Percentiles rank a stretch among this genome's conserved stretches.
These are phyloP conservation scores for Torulaspora quercuum DNA, from an alignment of 805 yeast genomes.

Conservation along the genomic window DNA sequence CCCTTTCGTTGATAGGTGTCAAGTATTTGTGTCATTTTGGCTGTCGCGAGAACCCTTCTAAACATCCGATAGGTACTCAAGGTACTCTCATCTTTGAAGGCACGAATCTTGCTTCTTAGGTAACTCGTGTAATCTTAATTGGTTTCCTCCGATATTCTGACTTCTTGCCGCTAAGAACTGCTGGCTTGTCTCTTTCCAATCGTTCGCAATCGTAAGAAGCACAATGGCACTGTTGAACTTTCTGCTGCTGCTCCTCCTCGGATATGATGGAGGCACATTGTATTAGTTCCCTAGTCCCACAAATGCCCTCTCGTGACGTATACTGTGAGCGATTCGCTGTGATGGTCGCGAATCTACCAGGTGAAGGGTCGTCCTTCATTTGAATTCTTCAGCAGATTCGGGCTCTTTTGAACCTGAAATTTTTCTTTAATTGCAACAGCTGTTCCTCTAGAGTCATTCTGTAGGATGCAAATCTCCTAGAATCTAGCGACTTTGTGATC, in stretches of 20 bases:
- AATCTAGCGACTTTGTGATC: conserved; percentile 3
- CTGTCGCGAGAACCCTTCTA: not conserved
- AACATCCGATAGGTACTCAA: not conserved
- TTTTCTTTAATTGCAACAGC: conserved; percentile 1
- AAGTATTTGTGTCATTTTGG: not conserved
- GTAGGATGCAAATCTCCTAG: not conserved
- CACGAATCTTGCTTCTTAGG: conserved; percentile 7
- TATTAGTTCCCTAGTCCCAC: too few species aligned
- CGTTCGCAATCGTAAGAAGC: too few species aligned
- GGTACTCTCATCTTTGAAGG: not conserved
- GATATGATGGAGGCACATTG: too few species aligned
- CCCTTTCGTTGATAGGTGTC: not conserved
- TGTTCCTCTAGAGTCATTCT: conserved; percentile 2
- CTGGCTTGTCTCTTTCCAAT: conserved; percentile 1
- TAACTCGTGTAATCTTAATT: conserved; percentile 11
- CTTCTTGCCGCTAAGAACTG: too few species aligned
- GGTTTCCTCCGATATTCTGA: conserved; percentile 11
- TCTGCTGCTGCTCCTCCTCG: too few species aligned
- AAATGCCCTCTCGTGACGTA: too few species aligned
- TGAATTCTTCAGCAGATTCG: not conserved
- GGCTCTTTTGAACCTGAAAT: not conserved
- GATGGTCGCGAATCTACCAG: too few species aligned
- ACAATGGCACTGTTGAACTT: too few species aligned
- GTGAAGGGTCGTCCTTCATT: too few species aligned
- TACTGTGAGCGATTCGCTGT: too few species aligned